Percentiles rank a stretch among this genome's conserved stretches.
These are phyloP conservation scores for Grifola frondosa DNA, from an alignment of 1,284 basidiomycete genomes.

Conservation along the genomic window DNA sequence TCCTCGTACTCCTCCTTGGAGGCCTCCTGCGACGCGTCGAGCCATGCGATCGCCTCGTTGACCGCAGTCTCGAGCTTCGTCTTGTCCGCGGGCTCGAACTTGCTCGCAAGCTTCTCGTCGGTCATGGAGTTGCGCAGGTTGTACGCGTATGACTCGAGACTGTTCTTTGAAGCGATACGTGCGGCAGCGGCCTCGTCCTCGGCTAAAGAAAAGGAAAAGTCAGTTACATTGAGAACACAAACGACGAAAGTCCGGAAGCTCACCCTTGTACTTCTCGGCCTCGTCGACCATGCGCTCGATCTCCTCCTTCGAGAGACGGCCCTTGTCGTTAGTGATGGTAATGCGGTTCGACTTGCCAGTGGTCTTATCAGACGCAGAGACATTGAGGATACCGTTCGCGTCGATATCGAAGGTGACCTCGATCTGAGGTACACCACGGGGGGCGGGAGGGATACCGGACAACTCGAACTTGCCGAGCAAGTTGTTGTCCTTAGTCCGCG, in stretches of 20 bases:
- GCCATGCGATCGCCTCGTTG: slow-evolving; percentile 86
- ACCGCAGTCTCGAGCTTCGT: slow-evolving; percentile 81
- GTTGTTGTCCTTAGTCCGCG: slow-evolving; percentile 99
- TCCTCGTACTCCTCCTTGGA: slow-evolving; percentile 95
- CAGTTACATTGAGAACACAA: slow-evolving; percentile 11
- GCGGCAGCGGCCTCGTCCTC: slow-evolving; percentile 83
- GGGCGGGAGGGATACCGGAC: slow-evolving; percentile 95
- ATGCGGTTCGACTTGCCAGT: slow-evolving; percentile 96
- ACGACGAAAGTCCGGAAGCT: slow-evolving; percentile 21
- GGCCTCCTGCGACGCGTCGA: slow-evolving; percentile 88
- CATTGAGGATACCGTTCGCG: slow-evolving; percentile 97
- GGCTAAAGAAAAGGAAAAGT: slow-evolving; percentile 39
- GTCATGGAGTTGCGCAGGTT: slow-evolving; percentile 91
- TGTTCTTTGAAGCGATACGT: slow-evolving; percentile 87
- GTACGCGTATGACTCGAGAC: slow-evolving; percentile 92
- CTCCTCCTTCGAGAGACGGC: slow-evolving; percentile 97
- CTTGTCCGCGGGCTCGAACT: slow-evolving; percentile 91
- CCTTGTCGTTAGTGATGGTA: slow-evolving; percentile 99
- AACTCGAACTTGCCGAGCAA: slow-evolving; percentile 99
- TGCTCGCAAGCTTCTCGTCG: slow-evolving; percentile 84
- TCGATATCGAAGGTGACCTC: slow-evolving; percentile 99
- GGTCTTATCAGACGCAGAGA: slow-evolving; percentile 95
- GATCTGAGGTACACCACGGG: slow-evolving; percentile 97
- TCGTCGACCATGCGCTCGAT: slow-evolving; percentile 96
- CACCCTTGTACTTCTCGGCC: slow-evolving; percentile 90